Evolutionary conservation across 148 eudicot species (phyloP), one percentile per base, ranked within the genome.

Genomic region (Fagopyrum tataricum): DNA sequence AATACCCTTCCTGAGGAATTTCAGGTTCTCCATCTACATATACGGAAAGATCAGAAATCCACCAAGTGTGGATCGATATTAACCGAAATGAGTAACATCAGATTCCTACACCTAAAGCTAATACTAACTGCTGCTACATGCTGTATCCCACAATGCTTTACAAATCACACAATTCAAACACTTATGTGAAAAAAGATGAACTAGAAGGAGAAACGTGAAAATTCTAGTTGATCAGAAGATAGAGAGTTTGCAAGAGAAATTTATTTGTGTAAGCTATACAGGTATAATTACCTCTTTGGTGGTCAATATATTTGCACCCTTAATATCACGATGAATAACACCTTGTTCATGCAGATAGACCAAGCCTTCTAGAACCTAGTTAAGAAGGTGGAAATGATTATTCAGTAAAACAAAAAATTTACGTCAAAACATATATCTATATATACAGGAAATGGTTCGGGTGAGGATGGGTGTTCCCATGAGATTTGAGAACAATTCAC

Each of bases 291-390:
- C 97, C 99, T 96, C 99, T 87, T 96, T 96, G 46, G 99, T 96
- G 41, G 93, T 89, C 82, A 96, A 82, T 79, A 96, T 96, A 79
- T 96, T 96, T 72, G 99, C 99, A 75, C 99, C 99, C 86, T 96
- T 96, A 80, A 96, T 96, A 83, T 96, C 99, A 24, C 99, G 91
- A 86, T 96, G 99, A 81, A 96, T 96, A 17, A 96, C 97, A 81
- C 99, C 99, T 78, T 96, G 99, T 77, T 96, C 99, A 51, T 96
- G 99, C 72, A 96, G 89, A 84, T 96, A 96, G 72, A 96, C 99
- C 80, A 96, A 77, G 49, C 99, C 99, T 89, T 96, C 99, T 90
- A 96, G 77, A 73, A 92, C 99, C 97, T 95, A 78, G 47, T 41
- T 9, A 18, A 14, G 23, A 37, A 51, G 31, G 70, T 40, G 52